phyloP scores from a whole-genome alignment of 2,329 filamentous ascomycete species.

The Macrophomina phaseolina region DNA sequence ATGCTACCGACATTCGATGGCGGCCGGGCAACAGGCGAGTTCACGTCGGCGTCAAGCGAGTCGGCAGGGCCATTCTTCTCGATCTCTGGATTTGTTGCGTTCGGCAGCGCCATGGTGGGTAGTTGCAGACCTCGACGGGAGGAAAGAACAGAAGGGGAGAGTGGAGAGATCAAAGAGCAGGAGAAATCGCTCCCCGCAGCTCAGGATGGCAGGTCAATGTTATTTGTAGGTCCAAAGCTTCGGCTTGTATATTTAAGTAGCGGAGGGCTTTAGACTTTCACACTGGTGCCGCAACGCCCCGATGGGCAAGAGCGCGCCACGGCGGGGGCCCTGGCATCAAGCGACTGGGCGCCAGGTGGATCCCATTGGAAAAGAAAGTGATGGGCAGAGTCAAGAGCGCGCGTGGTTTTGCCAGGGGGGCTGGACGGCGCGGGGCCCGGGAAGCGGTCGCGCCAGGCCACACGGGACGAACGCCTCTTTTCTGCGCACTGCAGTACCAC shows the following conservation, averaged over 20 bases:
- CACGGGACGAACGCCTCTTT: constrained; percentile 8
- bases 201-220: neutral
- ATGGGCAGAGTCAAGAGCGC: neutral
- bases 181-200: neutral
- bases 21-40: neutral
- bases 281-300: neutral
- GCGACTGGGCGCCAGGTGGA: neutral
- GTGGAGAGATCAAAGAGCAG: neutral
- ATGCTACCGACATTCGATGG: neutral
- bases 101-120: constrained; percentile 1
- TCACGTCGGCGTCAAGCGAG: neutral
- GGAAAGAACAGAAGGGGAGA: neutral
- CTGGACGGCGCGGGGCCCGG: neutral
- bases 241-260: constrained; percentile 15
- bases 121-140: neutral
- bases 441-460: neutral
- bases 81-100: neutral
- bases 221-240: neutral
- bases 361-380: neutral
- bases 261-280: neutral
- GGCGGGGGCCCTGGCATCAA: constrained; percentile 1
- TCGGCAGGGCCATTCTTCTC: constrained; percentile 1
- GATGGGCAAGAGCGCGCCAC: neutral
- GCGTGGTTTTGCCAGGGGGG: neutral
- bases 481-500: neutral